phyloP scores from a whole-genome alignment of 768 basidiomycete genomes.

The Kwoniella mangroviensis region DNA sequence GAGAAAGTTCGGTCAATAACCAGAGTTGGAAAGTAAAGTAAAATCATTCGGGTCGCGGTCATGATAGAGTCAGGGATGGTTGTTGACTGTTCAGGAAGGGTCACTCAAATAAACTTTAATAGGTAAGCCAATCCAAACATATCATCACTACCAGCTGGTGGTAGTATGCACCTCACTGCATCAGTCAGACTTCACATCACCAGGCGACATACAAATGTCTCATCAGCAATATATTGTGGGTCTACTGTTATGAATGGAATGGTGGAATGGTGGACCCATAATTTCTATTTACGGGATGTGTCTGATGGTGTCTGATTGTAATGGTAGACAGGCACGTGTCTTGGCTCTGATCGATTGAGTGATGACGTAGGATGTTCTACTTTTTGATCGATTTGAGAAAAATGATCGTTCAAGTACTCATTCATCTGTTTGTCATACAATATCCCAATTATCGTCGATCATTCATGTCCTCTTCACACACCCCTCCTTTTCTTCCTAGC shows the following conservation, averaged over 20 bases:
- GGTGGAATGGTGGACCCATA: neutral
- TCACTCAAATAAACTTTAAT: neutral
- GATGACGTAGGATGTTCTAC: neutral
- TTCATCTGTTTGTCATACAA: no score
- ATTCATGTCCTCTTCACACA: neutral
- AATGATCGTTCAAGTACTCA: neutral
- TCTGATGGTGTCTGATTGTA: neutral
- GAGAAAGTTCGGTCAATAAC: no score
- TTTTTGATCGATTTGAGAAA: neutral
- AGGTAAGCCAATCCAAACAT: neutral
- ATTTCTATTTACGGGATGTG: neutral
- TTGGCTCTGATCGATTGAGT: neutral
- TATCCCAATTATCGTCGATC: neutral
- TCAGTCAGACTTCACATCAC: no score
- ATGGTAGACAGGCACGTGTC: neutral
- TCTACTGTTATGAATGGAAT: neutral
- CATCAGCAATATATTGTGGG: no score
- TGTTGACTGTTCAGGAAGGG: conserved; percentile 2
- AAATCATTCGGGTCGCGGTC: conserved; percentile 23
- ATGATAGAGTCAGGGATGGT: neutral
- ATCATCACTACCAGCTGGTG: neutral
- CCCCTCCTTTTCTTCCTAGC: neutral
- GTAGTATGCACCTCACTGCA: neutral
- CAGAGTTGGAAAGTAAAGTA: neutral
- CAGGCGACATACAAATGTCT: no score